Conservation (phyloP, 2,329 filamentous ascomycete species). For the Parasarocladium wereldwijsianum region DNA sequence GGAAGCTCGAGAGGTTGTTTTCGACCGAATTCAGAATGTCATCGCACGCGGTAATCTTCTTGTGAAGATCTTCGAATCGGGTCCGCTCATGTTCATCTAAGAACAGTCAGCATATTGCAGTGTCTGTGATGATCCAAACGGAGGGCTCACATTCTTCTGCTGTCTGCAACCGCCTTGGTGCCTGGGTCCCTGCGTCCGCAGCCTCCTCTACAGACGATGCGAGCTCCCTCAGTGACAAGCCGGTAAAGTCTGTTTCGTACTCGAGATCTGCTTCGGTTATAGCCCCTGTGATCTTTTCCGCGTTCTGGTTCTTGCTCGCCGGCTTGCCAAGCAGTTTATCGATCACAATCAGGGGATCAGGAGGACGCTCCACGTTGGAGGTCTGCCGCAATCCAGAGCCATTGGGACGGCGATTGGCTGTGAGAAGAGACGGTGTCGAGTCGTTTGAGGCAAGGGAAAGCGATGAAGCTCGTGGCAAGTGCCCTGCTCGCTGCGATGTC, state of each 20-base stretch:
- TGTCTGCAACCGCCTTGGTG: slow-evolving; percentile 28
- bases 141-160: slow-evolving; percentile 53
- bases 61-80: slow-evolving; percentile 81
- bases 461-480: slow-evolving; percentile 60
- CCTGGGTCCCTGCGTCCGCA: slow-evolving; percentile 10
- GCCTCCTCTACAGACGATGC: slow-evolving; percentile 21
- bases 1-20: slow-evolving; percentile 80
- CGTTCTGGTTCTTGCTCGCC: slow-evolving; percentile 7
- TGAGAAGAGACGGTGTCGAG: slow-evolving; percentile 61
- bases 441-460: slow-evolving; percentile 65
- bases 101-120: background rate
- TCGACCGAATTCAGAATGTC: slow-evolving; percentile 89
- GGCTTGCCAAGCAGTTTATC: slow-evolving; percentile 26
- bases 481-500: slow-evolving; percentile 51
- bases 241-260: slow-evolving; percentile 63
- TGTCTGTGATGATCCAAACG: background rate
- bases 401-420: slow-evolving; percentile 49
- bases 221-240: slow-evolving; percentile 61
- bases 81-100: slow-evolving; percentile 68
- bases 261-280: slow-evolving; percentile 40
- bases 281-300: slow-evolving; percentile 6
- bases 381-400: slow-evolving; percentile 53
- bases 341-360: slow-evolving; percentile 60
- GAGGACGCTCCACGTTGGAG: slow-evolving; percentile 32
- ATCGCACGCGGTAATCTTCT: slow-evolving; percentile 80